A percentile compares a stretch with the other conserved stretches of the same genome.
phyloP scores from a whole-genome alignment of 805 yeast genomes.

The Yamadazyma nakazawae region DNA sequence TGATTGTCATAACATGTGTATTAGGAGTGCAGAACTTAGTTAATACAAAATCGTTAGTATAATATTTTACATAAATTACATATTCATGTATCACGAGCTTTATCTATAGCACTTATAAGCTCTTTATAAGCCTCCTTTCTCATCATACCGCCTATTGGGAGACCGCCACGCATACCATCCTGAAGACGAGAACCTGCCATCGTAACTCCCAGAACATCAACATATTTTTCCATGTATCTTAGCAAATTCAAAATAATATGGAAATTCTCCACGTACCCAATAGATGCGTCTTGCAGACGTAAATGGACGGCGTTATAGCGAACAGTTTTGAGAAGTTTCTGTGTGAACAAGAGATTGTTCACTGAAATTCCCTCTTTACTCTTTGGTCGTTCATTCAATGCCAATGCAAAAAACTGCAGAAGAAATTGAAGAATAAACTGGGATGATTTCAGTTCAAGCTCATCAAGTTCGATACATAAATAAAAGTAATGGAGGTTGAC shows the following conservation, averaged over 20 bases:
- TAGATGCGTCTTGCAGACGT: background rate
- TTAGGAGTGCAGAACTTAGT: no score
- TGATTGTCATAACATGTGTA: no score
- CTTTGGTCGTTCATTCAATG: conserved; percentile 15
- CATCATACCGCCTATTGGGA: background rate
- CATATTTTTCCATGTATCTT: conserved; percentile 17
- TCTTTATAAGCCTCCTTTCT: background rate
- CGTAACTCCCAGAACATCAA: background rate
- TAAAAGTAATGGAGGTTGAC: conserved; percentile 39
- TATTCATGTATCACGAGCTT: background rate
- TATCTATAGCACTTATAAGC: background rate
- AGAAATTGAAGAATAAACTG: conserved; percentile 42
- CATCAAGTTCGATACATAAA: conserved; percentile 39
- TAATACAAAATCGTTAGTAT: background rate
- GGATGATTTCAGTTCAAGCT: conserved; percentile 32
- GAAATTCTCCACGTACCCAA: conserved; percentile 7
- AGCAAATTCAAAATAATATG: conserved; percentile 20
- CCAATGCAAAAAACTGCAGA: conserved; percentile 36
- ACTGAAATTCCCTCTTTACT: conserved; percentile 19
- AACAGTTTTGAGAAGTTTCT: conserved; percentile 36
- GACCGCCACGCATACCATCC: conserved; percentile 4
- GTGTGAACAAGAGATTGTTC: conserved; percentile 29
- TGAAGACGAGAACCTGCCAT: conserved; percentile 1
- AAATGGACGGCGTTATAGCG: conserved; percentile 17
- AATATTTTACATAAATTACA: background rate